Evolutionary conservation across 108 stramenopile species (phyloP).

Genomic region (Chaetoceros muelleri): DNA sequence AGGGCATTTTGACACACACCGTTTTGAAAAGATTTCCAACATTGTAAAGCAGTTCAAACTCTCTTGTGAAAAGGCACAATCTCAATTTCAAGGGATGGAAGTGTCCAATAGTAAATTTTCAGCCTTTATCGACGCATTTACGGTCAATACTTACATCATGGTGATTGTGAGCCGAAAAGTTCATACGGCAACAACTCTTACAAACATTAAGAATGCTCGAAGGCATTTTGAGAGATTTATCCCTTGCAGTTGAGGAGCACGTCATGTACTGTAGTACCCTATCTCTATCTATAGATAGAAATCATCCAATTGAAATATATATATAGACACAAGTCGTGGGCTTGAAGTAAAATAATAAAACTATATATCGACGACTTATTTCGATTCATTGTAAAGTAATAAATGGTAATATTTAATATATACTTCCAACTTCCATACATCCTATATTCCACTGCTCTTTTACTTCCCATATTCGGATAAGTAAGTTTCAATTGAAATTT

Average conservation of each 20-base stretch:
- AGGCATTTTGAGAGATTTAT: slow-evolving; percentile 90
- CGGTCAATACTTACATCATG: slow-evolving; percentile 97
- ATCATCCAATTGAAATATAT: too few species aligned
- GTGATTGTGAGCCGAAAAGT: slow-evolving; percentile 87
- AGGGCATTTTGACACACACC: slow-evolving; percentile 92
- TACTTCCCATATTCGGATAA: too few species aligned
- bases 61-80: slow-evolving; percentile 89
- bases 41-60: slow-evolving; percentile 99
- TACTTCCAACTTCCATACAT: too few species aligned
- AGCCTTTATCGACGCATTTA: slow-evolving; percentile 93
- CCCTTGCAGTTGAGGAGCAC: slow-evolving; percentile 54
- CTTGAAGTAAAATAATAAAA: too few species aligned
- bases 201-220: slow-evolving; percentile 90
- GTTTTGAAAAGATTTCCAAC: slow-evolving; percentile 99
- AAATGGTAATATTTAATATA: too few species aligned
- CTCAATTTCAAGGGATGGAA: slow-evolving; percentile 95
- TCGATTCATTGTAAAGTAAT: too few species aligned
- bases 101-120: slow-evolving; percentile 85
- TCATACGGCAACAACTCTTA: slow-evolving; percentile 77
- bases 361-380: too few species aligned
- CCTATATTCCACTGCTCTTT: too few species aligned
- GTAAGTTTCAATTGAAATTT: too few species aligned
- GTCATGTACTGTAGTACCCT: too few species aligned
- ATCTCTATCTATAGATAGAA: too few species aligned
- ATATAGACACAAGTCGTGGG: too few species aligned